Conservation (phyloP, 106 monocot species). For the Dioscorea zingiberensis region DNA sequence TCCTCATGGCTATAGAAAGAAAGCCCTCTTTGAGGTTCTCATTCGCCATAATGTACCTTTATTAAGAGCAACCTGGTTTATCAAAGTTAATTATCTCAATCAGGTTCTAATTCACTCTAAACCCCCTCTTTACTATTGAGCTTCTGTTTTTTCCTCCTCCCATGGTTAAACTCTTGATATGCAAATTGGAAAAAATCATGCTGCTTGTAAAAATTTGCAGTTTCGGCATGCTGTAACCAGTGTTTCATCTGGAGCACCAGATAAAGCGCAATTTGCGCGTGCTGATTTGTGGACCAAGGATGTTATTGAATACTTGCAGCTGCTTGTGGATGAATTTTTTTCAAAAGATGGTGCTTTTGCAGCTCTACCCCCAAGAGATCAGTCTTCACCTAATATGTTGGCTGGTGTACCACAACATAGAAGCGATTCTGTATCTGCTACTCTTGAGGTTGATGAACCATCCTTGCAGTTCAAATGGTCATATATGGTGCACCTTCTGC, state of each 20-base stretch:
- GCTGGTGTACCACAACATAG: slow-evolving; percentile 30
- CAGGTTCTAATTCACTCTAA: slow-evolving; percentile 46
- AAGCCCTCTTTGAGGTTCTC: slow-evolving; percentile 85
- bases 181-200: background rate
- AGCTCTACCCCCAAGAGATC: slow-evolving; percentile 31
- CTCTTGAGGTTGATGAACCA: slow-evolving; percentile 52
- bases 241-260: slow-evolving; percentile 49
- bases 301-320: slow-evolving; percentile 77
- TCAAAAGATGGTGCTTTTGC: slow-evolving; percentile 59
- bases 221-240: slow-evolving; percentile 39
- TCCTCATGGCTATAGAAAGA: slow-evolving; percentile 92
- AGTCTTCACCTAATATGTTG: slow-evolving; percentile 30
- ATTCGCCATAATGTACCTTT: slow-evolving; percentile 86
- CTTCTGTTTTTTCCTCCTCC: too few relatives aligned
- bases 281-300: slow-evolving; percentile 89
- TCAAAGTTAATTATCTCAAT: slow-evolving; percentile 96
- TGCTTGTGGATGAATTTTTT: slow-evolving; percentile 79
- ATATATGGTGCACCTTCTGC: slow-evolving; percentile 75
- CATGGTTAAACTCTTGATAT: too few relatives aligned
- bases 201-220: slow-evolving; percentile 18
- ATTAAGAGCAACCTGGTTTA: slow-evolving; percentile 89
- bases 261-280: slow-evolving; percentile 66
- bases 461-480: slow-evolving; percentile 68
- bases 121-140: too few relatives aligned
- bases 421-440: slow-evolving; percentile 27